phyloP scores from a whole-genome alignment of 169 alveolate genomes.

The Toxoplasma gondii region DNA sequence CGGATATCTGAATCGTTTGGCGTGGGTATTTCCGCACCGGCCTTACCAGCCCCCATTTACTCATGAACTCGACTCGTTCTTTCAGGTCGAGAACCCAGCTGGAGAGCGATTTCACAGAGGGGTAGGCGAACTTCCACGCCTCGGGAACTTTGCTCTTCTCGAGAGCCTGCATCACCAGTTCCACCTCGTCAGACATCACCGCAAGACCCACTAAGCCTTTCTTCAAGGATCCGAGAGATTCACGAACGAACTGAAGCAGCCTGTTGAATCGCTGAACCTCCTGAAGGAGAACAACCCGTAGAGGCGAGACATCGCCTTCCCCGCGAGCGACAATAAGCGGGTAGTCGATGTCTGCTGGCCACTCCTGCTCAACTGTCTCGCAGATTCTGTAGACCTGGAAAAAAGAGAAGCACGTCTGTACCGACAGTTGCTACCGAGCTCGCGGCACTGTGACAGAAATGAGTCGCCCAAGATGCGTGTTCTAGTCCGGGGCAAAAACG shows the following conservation, averaged over 20 bases:
- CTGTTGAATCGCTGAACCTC: slow-evolving; percentile 91
- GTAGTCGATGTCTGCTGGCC: slow-evolving; percentile 87
- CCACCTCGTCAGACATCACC: slow-evolving; percentile 92
- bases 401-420: not conserved
- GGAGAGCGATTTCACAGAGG: slow-evolving; percentile 90
- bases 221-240: slow-evolving; percentile 81
- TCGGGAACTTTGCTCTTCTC: slow-evolving; percentile 88
- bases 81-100: slow-evolving; percentile 91
- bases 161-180: slow-evolving; percentile 84
- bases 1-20: no score
- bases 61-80: slow-evolving; percentile 86
- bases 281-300: slow-evolving; percentile 90
- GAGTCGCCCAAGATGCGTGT: no score
- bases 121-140: slow-evolving; percentile 88
- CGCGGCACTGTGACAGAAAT: not conserved
- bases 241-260: slow-evolving; percentile 81
- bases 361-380: slow-evolving; percentile 75
- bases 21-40: not conserved
- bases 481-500: no score
- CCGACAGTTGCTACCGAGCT: not conserved
- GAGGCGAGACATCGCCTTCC: slow-evolving; percentile 86
- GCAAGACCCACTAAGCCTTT: slow-evolving; percentile 90
- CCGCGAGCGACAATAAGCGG: slow-evolving; percentile 83
- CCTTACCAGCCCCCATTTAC: slow-evolving; percentile 86
- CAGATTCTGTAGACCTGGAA: slow-evolving; percentile 50